A percentile compares a stretch with the other conserved stretches of the same genome.
These are phyloP conservation scores for Saussurea involucrata DNA, from an alignment of 129 eudicot genomes.

Conservation along the genomic window DNA sequence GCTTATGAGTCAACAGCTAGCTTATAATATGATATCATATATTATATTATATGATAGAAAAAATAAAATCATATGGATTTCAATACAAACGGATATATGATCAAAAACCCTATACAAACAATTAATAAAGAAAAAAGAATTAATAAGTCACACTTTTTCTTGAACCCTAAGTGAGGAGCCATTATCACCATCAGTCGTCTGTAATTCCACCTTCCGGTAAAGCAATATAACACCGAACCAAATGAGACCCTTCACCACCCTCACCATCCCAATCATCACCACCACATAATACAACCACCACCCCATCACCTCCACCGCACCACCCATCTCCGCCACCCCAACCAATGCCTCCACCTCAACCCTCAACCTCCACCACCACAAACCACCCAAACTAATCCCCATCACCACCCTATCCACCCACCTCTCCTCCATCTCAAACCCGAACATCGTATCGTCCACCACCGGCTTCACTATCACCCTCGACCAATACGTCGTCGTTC, in stretches of 20 bases:
- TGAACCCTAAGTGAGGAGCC: conserved; percentile 23
- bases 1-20: too few relatives aligned
- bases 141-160: conserved; percentile 34
- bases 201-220: conserved; percentile 25
- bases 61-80: background rate
- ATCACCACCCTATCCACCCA: conserved; percentile 72
- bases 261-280: conserved; percentile 61
- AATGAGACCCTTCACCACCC: conserved; percentile 55
- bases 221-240: conserved; percentile 44
- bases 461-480: conserved; percentile 76
- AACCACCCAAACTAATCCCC: conserved; percentile 54
- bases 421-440: conserved; percentile 48
- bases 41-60: background rate
- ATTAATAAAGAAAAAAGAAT: background rate
- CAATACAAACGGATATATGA: too few relatives aligned
- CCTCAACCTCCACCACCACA: conserved; percentile 95
- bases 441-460: conserved; percentile 80
- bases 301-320: conserved; percentile 54
- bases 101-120: background rate
- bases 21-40: too few relatives aligned
- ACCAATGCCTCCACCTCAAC: conserved; percentile 86
- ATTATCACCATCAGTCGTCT: background rate
- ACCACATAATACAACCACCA: conserved; percentile 88
- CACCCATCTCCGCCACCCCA: conserved; percentile 35
- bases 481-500: conserved; percentile 65